Conservation (phyloP, 495 filamentous ascomycete species). For the Penicillium lividum region DNA sequence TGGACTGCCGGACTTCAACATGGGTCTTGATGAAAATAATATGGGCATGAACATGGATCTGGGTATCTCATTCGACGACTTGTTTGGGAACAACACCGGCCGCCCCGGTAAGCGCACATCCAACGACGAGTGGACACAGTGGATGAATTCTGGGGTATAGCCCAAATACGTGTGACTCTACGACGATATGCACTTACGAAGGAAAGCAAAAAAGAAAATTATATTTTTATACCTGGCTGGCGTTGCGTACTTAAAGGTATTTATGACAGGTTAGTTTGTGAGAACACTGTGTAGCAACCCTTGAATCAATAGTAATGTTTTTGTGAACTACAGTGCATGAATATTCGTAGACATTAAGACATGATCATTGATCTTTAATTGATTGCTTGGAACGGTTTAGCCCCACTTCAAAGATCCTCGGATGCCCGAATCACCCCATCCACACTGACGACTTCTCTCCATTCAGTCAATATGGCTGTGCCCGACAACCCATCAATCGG, state of each 20-base stretch:
- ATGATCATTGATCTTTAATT: conserved; percentile 3
- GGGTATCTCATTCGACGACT: conserved; percentile 44
- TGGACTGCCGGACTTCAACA: conserved; percentile 29
- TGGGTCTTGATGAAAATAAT: conserved; percentile 34
- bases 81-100: conserved; percentile 41
- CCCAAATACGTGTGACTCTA: conserved; percentile 8
- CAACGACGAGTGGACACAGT: conserved; percentile 47
- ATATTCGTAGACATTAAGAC: neutral
- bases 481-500: conserved; percentile 1
- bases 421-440: conserved; percentile 6
- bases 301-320: conserved; percentile 6
- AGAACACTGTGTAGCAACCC: neutral
- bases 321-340: neutral
- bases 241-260: conserved; percentile 16
- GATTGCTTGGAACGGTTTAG: conserved; percentile 19
- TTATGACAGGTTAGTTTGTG: conserved; percentile 2
- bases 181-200: conserved; percentile 29
- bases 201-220: conserved; percentile 21
- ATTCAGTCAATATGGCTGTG: conserved; percentile 5
- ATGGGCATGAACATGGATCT: conserved; percentile 39
- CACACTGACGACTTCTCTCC: neutral
- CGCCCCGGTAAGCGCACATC: conserved; percentile 21
- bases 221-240: conserved; percentile 28
- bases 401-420: conserved; percentile 14
- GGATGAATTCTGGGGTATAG: conserved; percentile 37